These are phyloP conservation scores for Vaccinium vitisidaea DNA, from an alignment of 148 eudicot species.

Conservation along the genomic window DNA sequence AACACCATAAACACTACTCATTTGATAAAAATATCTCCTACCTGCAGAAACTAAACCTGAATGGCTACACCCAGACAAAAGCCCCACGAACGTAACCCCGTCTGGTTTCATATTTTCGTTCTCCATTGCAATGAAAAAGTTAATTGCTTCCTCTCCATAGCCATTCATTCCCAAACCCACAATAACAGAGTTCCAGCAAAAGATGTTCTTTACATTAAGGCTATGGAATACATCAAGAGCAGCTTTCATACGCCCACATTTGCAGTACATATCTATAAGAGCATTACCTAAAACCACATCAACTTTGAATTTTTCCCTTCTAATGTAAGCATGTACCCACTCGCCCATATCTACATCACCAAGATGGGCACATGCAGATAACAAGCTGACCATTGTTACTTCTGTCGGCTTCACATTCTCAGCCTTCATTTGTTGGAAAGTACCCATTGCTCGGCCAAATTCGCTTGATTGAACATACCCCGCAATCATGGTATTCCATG, in stretches of 20 bases:
- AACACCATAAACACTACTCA: conserved; percentile 22
- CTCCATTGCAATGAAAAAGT: conserved; percentile 20
- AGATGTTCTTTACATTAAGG: conserved; percentile 21
- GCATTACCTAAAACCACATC: conserved; percentile 39
- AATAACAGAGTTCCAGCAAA: conserved; percentile 31
- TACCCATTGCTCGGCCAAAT: conserved; percentile 28
- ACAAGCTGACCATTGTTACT: conserved; percentile 33
- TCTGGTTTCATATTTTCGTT: conserved; percentile 28
- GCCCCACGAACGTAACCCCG: conserved; percentile 26
- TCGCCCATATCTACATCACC: conserved; percentile 44
- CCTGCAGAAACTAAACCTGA: conserved; percentile 25
- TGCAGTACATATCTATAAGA: conserved; percentile 50
- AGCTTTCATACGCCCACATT: conserved; percentile 39
- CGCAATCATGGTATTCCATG: conserved; percentile 48
- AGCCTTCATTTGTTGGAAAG: conserved; percentile 31
- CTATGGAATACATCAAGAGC: conserved; percentile 23
- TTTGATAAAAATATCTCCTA: conserved; percentile 23
- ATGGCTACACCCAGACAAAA: conserved; percentile 28
- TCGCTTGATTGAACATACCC: conserved; percentile 36
- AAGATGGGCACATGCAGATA: conserved; percentile 46
- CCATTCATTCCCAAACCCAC: conserved; percentile 28
- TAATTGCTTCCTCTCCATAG: conserved; percentile 20
- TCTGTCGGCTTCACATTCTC: conserved; percentile 27
- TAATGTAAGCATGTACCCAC: conserved; percentile 35
- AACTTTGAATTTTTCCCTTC: conserved; percentile 16